Evolutionary conservation across 2,329 filamentous ascomycete genomes (phyloP), one percentile per base, ranked within the genome.

Genomic region (Acarospora socialis): DNA sequence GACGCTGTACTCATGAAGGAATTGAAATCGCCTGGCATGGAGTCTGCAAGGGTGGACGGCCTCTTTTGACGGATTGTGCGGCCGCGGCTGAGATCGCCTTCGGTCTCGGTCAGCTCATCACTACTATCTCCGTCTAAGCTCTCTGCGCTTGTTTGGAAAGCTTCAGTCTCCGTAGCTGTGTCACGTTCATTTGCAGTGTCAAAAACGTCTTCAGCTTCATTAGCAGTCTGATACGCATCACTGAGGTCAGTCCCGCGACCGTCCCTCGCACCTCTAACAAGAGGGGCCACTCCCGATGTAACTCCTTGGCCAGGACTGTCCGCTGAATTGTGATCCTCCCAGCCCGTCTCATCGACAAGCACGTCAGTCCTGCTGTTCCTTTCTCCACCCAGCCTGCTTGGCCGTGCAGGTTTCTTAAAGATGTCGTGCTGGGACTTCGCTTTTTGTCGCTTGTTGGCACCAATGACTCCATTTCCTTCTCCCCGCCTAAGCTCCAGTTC

Each of bases 81-180:
- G 32, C 34, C 43, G 17, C 53, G 54, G 10, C 50, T 53, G 22
- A 51, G 56, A 32, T 50, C 60, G 32, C 65, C 68, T 52, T 94
- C 87, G 1, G 86, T 95, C 57, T 93, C 87, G 1, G 84, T 92
- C 28, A 80, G 63, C 43, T 84, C 79, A 39, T 83, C 82, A 35
- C 73, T 79, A 48, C 77, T 84, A 10, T 82, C 80, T 46, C 66
- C 66, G 33, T 63, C 65, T 41, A 75, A 58, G 39, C 65, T 73
- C 50, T 95, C 90, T 10, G 75, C 72, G n/a, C 81, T 84, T 3
- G 87, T 94, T 52, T 92, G 81, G 70, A 95, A 95, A 41, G 83
- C 83, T 44, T 95, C 87, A 7, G 84, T 92, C 57, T 92, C 86
- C 0, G 83, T 93, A 8, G 65, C 70, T 5, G 61, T 68, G 34